These are phyloP conservation scores for Aspergillus kassunensis DNA, from an alignment of 495 filamentous ascomycete species.

Conservation along the genomic window DNA sequence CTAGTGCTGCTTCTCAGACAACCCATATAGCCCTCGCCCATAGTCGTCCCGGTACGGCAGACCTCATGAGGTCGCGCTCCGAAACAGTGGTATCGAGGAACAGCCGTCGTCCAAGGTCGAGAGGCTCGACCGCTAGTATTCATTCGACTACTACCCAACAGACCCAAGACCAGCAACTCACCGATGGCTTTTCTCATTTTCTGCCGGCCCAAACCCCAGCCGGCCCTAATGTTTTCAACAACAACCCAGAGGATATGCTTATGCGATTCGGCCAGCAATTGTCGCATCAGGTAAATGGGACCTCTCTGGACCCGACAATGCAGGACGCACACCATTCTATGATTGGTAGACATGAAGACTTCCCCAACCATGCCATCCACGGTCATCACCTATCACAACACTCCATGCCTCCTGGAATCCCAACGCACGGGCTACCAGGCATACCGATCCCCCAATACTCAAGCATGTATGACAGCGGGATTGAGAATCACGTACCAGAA, in stretches of 20 bases:
- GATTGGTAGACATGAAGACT: constrained; percentile 43
- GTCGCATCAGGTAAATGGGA: constrained; percentile 49
- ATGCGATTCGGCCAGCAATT: constrained; percentile 55
- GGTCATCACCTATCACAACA: constrained; percentile 40
- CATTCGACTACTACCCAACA: constrained; percentile 67
- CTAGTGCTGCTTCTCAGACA: constrained; percentile 36
- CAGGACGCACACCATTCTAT: constrained; percentile 46
- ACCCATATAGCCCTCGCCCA: constrained; percentile 33
- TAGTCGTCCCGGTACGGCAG: constrained; percentile 45
- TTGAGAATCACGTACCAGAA: constrained; percentile 63
- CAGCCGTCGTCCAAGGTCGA: constrained; percentile 65
- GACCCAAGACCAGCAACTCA: constrained; percentile 57
- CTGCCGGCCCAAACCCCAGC: constrained; percentile 52
- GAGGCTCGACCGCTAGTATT: constrained; percentile 81
- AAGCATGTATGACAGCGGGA: constrained; percentile 58
- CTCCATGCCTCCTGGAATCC: constrained; percentile 31
- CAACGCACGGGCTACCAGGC: constrained; percentile 24
- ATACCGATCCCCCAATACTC: constrained; percentile 53
- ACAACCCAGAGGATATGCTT: constrained; percentile 62
- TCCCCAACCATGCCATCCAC: constrained; percentile 49
- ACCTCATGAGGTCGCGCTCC: constrained; percentile 52
- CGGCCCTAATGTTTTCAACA: constrained; percentile 45
- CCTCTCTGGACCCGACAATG: constrained; percentile 48
- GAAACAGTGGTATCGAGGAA: constrained; percentile 56
- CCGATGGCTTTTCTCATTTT: constrained; percentile 46